phyloP scores from a whole-genome alignment of 306 rosid genomes.

The Mimosa bimucronata region DNA sequence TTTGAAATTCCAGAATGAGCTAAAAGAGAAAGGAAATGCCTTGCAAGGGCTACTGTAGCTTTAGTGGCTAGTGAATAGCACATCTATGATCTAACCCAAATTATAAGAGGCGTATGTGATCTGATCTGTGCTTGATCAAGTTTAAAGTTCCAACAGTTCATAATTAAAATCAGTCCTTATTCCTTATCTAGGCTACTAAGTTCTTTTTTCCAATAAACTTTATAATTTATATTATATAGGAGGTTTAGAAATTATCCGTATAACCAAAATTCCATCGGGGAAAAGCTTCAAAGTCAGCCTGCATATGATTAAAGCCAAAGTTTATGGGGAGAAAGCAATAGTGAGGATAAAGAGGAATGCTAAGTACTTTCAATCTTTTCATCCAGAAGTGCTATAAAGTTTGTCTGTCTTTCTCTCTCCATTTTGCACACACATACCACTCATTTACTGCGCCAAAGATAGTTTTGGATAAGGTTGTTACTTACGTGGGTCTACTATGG shows the following conservation, averaged over 20 bases:
- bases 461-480: slow-evolving; percentile 28
- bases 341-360: slow-evolving; percentile 2
- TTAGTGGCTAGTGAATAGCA: not conserved
- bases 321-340: slow-evolving; percentile 26
- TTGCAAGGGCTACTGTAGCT: not conserved
- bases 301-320: slow-evolving; percentile 38
- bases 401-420: not conserved
- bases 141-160: not conserved
- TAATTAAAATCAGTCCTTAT: not conserved
- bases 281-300: not conserved
- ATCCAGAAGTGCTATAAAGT: slow-evolving; percentile 10
- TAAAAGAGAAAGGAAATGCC: not conserved
- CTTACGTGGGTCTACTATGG: slow-evolving; percentile 12
- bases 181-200: not conserved
- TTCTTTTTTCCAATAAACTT: not conserved
- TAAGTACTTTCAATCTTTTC: slow-evolving; percentile 28
- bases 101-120: slow-evolving; percentile 8
- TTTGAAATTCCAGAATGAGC: not conserved
- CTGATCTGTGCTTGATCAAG: not conserved
- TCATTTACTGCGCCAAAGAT: slow-evolving; percentile 10
- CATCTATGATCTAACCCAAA: not conserved
- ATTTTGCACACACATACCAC: not conserved
- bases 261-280: not conserved
- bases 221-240: not conserved
- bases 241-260: not conserved